Conservation (phyloP, 2,329 filamentous ascomycete genomes). For the Fusarium sp. region DNA sequence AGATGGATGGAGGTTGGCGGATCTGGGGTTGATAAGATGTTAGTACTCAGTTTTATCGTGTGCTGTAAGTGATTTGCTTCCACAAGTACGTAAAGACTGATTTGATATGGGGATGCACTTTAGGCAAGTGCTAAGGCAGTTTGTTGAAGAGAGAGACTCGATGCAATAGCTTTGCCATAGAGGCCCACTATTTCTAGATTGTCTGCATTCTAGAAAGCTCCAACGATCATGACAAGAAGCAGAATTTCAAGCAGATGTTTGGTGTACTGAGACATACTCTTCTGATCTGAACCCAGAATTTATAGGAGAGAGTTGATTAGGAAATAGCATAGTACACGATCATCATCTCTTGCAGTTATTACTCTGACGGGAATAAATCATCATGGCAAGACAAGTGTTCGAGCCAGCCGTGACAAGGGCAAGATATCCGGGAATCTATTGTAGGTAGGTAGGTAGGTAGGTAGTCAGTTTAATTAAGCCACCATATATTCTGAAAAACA, state of each 20-base stretch:
- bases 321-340: too few relatives aligned
- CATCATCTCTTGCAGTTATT: not conserved
- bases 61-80: not conserved
- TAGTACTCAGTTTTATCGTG: not conserved
- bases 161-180: not conserved
- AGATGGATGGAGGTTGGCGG: not conserved
- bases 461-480: not conserved
- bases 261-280: too few relatives aligned
- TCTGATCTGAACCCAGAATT: too few relatives aligned
- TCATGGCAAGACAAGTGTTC: slow-evolving; percentile 21
- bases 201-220: slow-evolving; percentile 32
- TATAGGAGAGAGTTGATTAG: too few relatives aligned
- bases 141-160: not conserved
- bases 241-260: not conserved
- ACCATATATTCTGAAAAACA: not conserved
- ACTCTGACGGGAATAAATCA: not conserved
- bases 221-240: not conserved
- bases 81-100: not conserved
- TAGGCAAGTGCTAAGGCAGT: too few relatives aligned
- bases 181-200: slow-evolving; percentile 36
- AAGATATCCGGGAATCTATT: not conserved
- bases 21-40: too few relatives aligned
- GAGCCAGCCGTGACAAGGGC: not conserved
- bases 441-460: not conserved
- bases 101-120: not conserved